Evolutionary conservation across 2,329 filamentous ascomycete species (phyloP), one percentile per base, ranked within the genome.

Genomic region (Fusarium paranaense): DNA sequence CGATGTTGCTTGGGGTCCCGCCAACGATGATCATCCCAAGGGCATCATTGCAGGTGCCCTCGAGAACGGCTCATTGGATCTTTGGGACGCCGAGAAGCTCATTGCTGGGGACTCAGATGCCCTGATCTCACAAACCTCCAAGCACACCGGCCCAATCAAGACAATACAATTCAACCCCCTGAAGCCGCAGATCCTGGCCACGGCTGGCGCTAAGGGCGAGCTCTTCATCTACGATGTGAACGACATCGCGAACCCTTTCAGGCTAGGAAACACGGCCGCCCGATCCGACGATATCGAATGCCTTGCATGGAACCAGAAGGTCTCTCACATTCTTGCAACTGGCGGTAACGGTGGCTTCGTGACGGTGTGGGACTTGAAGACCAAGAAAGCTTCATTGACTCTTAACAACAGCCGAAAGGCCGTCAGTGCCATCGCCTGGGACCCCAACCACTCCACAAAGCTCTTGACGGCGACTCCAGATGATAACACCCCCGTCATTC

Each of bases 351-450:
- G 95, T 59, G 97, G 97, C 6, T 97, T 98, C 80, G 95, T 98
- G 38, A 98, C 97, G 3, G 96, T 99, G 20, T 99, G 97, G 97
- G 97, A 99, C 85, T 89, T 98, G 74, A 98, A 98, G 87, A 95
- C 94, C 14, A 98, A 98, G 90, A 98, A 98, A 86, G 95, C 98
- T 78, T 98, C 95, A 65, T 86, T 99, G 83, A 98, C 95, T 38
- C 87, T 99, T 74, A 99, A 98, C 87, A 97, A 97, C 81, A 97
- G 94, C 80, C 91, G 97, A 72, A 99, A 98, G 85, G 89, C 95
- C 63, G 95, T 98, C 79, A 98, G 95, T 83, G 93, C 97, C 69
- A 95, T 99, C 78, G 95, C 95, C 14, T 99, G 97, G 97, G 97
- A 99, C 79, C 97, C 97, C 1, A 94, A 97, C 79, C 96, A 94